Evolutionary conservation across 176 grass and related monocot species (phyloP).

Genomic region (Oryza punctata): DNA sequence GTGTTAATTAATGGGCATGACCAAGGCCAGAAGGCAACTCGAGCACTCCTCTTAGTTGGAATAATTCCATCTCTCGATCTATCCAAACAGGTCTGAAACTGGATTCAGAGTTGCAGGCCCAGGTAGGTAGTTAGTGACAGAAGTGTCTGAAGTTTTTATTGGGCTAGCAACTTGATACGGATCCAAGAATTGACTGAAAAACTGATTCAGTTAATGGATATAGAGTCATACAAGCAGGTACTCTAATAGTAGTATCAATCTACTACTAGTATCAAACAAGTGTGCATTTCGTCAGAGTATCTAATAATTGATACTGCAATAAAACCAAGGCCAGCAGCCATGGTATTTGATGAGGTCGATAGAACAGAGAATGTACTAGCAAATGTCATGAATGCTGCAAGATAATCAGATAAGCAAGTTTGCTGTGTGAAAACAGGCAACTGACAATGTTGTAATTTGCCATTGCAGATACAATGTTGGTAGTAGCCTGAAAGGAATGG

Average conservation of each 20-base stretch:
- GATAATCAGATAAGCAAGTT: neutral
- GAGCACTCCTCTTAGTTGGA: neutral
- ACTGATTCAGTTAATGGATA: neutral
- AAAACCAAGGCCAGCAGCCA: neutral
- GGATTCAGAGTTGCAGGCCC: neutral
- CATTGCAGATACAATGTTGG: neutral
- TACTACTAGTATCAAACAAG: neutral
- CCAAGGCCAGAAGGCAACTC: neutral
- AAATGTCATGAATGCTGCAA: conserved; percentile 25
- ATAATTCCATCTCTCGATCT: neutral
- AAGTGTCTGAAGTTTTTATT: neutral
- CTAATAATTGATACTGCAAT: conserved; percentile 22
- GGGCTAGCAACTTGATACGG: neutral
- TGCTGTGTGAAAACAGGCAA: neutral
- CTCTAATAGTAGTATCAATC: too few relatives aligned
- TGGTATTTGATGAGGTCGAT: conserved; percentile 9
- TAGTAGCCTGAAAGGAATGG: neutral
- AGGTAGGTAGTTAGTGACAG: neutral
- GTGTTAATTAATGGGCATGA: neutral
- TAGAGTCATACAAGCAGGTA: neutral
- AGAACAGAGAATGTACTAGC: conserved; percentile 3
- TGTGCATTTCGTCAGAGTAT: conserved; percentile 19
- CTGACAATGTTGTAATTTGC: neutral
- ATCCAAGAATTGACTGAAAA: conserved; percentile 1
- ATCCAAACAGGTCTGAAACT: conserved; percentile 2